Evolutionary conservation across 306 rosid genomes (phyloP).

Genomic region (Vigna unguiculata): DNA sequence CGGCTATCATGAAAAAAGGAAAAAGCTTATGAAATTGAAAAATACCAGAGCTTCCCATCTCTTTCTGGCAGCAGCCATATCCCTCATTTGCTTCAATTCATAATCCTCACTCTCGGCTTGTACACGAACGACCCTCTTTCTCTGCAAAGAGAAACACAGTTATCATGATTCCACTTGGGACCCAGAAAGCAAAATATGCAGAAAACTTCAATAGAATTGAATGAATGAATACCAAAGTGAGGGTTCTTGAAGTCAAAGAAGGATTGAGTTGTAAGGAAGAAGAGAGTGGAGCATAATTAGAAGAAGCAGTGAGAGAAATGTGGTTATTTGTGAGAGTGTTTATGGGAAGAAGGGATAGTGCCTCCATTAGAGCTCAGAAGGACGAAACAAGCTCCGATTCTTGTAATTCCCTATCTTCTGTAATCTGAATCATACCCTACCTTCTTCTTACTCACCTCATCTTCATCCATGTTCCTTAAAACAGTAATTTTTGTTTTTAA

Average conservation of each 20-base stretch:
- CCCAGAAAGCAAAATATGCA: constrained; percentile 19
- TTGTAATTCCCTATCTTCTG: constrained; percentile 33
- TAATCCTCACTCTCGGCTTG: constrained; percentile 69
- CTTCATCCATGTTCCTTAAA: not conserved
- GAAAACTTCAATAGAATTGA: not conserved
- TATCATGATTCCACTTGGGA: not conserved
- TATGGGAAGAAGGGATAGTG: constrained; percentile 76
- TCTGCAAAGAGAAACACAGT: constrained; percentile 35
- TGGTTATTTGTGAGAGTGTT: constrained; percentile 48
- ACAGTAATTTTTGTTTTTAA: no score
- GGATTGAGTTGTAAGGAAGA: constrained; percentile 52
- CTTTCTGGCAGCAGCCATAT: constrained; percentile 93
- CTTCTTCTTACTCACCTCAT: not conserved
- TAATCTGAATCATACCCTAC: constrained; percentile 20
- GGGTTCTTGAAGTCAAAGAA: constrained; percentile 38
- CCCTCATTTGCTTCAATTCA: constrained; percentile 91
- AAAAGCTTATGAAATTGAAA: constrained; percentile 34
- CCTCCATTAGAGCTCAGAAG: constrained; percentile 57
- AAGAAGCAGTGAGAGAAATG: constrained; percentile 25
- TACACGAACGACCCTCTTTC: constrained; percentile 58
- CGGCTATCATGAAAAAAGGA: not conserved
- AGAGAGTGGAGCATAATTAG: constrained; percentile 47
- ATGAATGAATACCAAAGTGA: constrained; percentile 50
- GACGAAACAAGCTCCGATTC: not conserved
- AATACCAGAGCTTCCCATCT: constrained; percentile 98